Base-by-base conservation (phyloP, 306 rosid species). In the Malus sylvestris region DNA sequence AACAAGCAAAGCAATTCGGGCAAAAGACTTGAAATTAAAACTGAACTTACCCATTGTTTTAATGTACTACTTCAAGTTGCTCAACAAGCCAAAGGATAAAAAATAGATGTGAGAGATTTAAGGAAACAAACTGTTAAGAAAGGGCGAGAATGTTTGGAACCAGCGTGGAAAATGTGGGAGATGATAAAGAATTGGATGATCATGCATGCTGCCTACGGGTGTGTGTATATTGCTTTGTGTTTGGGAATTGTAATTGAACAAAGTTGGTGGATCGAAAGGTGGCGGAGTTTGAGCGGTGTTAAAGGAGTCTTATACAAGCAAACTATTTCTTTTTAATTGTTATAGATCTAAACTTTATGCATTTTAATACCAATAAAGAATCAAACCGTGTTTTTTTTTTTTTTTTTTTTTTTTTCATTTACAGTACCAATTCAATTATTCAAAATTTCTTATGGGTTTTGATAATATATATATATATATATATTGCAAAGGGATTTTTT, bases 1-100 rank as follows among this genome's bases (percentile, higher is more conserved):
- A 73, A 87, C 74, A 8, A 87, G 72, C 61, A 91, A 72, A 78
- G 83, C 78, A 12, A 79, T 66, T 32, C 87, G 79, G 73, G 81
- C 78, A n/a, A 76, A 69, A 15, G 53, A 62, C 49, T 40, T 81
- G 35, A 81, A 45, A 35, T 15, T 60, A 51, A 22, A 49, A 11
- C 52, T 18, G 33, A 51, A 51, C 10, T 19, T 33, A n/a, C 15
- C 55, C 16, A 22, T 16, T 9, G 10, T 33, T 12, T 12, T 27
- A 61, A 27, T 32, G 8, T 29, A 12, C n/a, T 57, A 59, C 63
- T 60, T 61, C 35, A 11, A 27, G 53, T 49, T 4, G 19, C 19
- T 15, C 53, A 49, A 15, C 15, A 4, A 27, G 20, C 19, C 32
- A 5, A 25, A 5, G 62, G 42, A 45, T 74, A 1, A 10, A 58